Evolutionary conservation across 2,329 filamentous ascomycete species (phyloP), one percentile per base, ranked within the genome.

Genomic region (Emergomyces orientalis): DNA sequence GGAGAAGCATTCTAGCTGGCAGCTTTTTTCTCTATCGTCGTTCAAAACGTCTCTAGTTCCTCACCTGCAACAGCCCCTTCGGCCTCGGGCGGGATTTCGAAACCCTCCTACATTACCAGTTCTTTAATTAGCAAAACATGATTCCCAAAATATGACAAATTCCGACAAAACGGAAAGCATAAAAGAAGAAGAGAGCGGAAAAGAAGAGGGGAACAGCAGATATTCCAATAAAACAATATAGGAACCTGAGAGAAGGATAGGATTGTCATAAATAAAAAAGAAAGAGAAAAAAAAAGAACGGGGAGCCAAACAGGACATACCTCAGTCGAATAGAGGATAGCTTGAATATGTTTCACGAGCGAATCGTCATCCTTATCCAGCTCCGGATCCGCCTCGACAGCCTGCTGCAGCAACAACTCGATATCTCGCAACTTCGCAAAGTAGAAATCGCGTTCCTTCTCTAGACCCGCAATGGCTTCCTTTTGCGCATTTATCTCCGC

Each of bases 341-440:
- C 87, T 80, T 99, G 94, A 76, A 99, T 97, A 75, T 93, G 88
- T 84, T 96, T 97, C 75, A 97, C 84, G 66, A 99, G 81, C 19
- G 91, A 88, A 66, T 91, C 89, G 71, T 97, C 93, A 65, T 96
- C 89, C 84, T 95, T 93, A 79, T 97, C 94, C 60, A 97, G 79
- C 78, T 96, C 88, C 0, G 92, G 92, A 68, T 97, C 90, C 66
- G 91, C 89, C 70, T 99, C 94, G 72, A 95, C 88, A 13, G 92
- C 91, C 71, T 90, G 89, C 80, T 99, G 94, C 62, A 99, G 85
- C 71, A 99, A 80, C 67, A 99, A 81, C 79, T 99, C 94, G 70
- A 99, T 99, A 74, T 99, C 94, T 64, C 94, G 85, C 67, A 99
- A 83, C 82, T 99, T 99, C 83, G 90, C 95, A 78, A 99, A 99